phyloP scores from a whole-genome alignment of 768 basidiomycete species.

The Termitomyces sp. region DNA sequence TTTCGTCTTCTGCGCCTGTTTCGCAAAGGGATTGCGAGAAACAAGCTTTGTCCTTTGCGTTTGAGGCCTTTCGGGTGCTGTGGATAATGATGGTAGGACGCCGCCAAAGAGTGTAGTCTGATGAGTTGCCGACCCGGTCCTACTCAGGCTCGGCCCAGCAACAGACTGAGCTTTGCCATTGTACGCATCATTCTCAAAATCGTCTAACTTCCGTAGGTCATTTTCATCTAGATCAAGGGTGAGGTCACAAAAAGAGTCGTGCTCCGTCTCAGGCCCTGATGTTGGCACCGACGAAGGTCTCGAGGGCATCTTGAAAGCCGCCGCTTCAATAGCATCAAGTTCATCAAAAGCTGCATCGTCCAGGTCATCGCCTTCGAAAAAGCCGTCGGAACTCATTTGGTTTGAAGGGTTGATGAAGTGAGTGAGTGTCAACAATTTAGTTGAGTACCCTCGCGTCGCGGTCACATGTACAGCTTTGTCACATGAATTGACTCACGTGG shows the following conservation, averaged over 20 bases:
- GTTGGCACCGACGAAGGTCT: constrained; percentile 7
- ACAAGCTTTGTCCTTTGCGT: constrained; percentile 38
- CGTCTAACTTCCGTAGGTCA: constrained; percentile 50
- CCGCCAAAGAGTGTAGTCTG: constrained; percentile 70
- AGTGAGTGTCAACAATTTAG: not conserved
- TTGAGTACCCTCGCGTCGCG: constrained; percentile 11
- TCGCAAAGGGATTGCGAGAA: constrained; percentile 40
- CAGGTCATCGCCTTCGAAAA: constrained; percentile 61
- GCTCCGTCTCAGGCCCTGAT: constrained; percentile 19
- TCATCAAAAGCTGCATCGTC: constrained; percentile 54
- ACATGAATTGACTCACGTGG: too few species aligned
- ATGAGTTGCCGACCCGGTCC: constrained; percentile 32
- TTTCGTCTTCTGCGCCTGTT: constrained; percentile 64
- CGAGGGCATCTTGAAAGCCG: constrained; percentile 17
- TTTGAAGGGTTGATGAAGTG: not conserved
- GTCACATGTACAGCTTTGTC: constrained; percentile 15
- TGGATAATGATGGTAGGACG: constrained; percentile 29
- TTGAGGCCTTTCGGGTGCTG: constrained; percentile 27
- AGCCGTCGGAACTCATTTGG: constrained; percentile 72
- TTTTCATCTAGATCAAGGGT: constrained; percentile 52
- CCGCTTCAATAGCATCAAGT: constrained; percentile 70
- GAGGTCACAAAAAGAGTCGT: constrained; percentile 46
- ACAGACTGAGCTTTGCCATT: constrained; percentile 31
- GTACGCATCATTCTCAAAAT: constrained; percentile 43
- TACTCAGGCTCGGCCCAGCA: constrained; percentile 38